Conservation (phyloP, 2,329 filamentous ascomycete species). For the Sporothrix inflata region DNA sequence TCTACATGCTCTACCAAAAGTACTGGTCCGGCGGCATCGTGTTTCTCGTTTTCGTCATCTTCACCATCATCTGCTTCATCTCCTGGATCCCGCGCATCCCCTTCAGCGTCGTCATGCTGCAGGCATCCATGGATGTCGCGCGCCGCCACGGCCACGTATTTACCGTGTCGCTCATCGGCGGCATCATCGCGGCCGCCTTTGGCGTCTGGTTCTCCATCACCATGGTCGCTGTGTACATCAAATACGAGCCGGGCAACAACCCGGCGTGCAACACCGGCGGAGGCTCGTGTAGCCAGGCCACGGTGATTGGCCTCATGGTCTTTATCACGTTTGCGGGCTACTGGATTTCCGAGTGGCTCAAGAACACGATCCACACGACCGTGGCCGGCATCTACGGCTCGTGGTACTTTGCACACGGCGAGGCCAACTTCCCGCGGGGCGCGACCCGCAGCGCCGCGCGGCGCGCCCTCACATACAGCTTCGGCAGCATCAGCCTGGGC, state of each 20-base stretch:
- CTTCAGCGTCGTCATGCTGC: conserved; percentile 87
- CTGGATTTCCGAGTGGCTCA: conserved; percentile 92
- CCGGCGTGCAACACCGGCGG: conserved; percentile 55
- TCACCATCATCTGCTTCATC: conserved; percentile 81
- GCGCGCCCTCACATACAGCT: conserved; percentile 84
- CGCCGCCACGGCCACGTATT: conserved; percentile 86
- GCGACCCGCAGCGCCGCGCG: conserved; percentile 83
- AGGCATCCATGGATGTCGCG: conserved; percentile 81
- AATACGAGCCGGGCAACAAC: conserved; percentile 70
- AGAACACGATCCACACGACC: conserved; percentile 88
- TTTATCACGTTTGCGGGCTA: conserved; percentile 92
- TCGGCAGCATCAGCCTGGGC: conserved; percentile 86
- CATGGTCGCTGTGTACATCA: conserved; percentile 81
- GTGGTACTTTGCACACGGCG: conserved; percentile 77
- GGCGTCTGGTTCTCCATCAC: conserved; percentile 86
- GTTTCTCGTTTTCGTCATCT: conserved; percentile 79
- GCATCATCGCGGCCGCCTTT: conserved; percentile 73
- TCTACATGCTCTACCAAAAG: conserved; percentile 77
- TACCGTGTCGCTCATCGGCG: conserved; percentile 80
- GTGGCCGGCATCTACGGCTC: conserved; percentile 88
- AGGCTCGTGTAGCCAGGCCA: conserved; percentile 71
- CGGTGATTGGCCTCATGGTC: conserved; percentile 80
- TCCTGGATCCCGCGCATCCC: conserved; percentile 90
- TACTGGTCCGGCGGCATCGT: conserved; percentile 87
- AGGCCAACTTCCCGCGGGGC: conserved; percentile 69